Evolutionary conservation across 805 yeast genomes (phyloP), one percentile per base, ranked within the genome.

Genomic region (Ogataea pini): DNA sequence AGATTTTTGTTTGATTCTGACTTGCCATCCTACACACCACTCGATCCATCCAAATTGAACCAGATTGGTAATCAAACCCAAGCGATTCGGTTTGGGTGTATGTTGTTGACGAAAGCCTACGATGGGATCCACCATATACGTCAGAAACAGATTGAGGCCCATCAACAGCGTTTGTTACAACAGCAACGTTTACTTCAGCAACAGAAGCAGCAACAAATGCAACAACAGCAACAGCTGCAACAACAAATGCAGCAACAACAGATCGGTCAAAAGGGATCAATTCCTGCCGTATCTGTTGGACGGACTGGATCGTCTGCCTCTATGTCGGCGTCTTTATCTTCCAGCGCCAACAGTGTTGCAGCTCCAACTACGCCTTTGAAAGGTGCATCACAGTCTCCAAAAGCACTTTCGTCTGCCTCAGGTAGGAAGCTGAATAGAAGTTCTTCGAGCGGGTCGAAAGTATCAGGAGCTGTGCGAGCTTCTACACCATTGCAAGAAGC

Each of bases 61-160:
- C 85, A 86, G 54, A 89, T 91, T 36, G 80, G 89, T 12, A 85
- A 85, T 46, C 92, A 84, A 44, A 90, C 97, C 1, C 97, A 91
- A 67, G 83, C 87, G 1, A 87, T 92, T 25, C 74, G 97, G 50
- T 91, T 91, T 68, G 96, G 97, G 7, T 81, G 96, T 6, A 90
- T 90, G 97, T 69, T 92, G 27, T 73, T 90, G 36, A 81, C 94
- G 3, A 92, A 91, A 65, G 84, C 97, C 0, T 87, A 87, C 62
- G 97, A 90, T 46, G 89, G 58, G 89, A 90, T 62, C 85, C 91
- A 17, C 82, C 87, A 47, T 77, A 81, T 60, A 82, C 83, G 67
- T 76, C 94, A 56, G 82, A 84, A 68, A 31, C 69, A 90, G 80
- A 67, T 83, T 68, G 71, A 63, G 47, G 63, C 68, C 17, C 70